Conservation (phyloP, 2,329 filamentous ascomycete genomes). For the Stemphylium vesicarium region DNA sequence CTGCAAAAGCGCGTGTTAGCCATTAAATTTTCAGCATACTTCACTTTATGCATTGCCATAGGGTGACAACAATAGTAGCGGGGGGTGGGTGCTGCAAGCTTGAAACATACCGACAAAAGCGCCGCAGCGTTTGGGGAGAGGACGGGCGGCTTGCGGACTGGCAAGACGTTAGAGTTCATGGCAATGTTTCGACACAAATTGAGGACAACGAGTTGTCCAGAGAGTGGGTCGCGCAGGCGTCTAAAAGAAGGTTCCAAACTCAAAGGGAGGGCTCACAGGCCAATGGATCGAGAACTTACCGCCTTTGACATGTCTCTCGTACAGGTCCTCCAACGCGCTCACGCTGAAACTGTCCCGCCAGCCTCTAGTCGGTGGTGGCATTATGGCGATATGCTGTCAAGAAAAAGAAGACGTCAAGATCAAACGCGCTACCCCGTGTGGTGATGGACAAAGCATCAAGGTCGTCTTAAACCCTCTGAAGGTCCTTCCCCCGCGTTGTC, state of each 20-base stretch:
- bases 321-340: constrained; percentile 36
- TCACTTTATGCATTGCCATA: constrained; percentile 25
- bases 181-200: constrained; percentile 16
- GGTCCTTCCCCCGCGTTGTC: constrained; percentile 2
- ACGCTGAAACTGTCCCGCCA: constrained; percentile 44
- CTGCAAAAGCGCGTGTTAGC: constrained; percentile 53
- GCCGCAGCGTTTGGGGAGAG: constrained; percentile 45
- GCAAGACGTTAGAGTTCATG: constrained; percentile 39
- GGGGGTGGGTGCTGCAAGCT: constrained; percentile 25
- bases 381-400: constrained; percentile 20
- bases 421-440: constrained; percentile 11
- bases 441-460: not conserved
- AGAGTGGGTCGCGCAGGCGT: constrained; percentile 37
- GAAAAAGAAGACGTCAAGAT: constrained; percentile 22
- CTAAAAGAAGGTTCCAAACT: constrained; percentile 17
- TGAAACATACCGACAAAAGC: constrained; percentile 49
- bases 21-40: constrained; percentile 13
- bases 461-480: constrained; percentile 14
- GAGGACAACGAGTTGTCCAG: constrained; percentile 3
- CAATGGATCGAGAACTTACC: constrained; percentile 47
- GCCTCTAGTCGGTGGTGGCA: constrained; percentile 45
- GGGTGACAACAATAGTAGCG: constrained; percentile 27
- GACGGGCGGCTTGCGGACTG: constrained; percentile 47
- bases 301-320: constrained; percentile 44
- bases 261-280: constrained; percentile 30